phyloP scores from a whole-genome alignment of 2,329 filamentous ascomycete genomes.

The Dactylellina haptotyla region DNA sequence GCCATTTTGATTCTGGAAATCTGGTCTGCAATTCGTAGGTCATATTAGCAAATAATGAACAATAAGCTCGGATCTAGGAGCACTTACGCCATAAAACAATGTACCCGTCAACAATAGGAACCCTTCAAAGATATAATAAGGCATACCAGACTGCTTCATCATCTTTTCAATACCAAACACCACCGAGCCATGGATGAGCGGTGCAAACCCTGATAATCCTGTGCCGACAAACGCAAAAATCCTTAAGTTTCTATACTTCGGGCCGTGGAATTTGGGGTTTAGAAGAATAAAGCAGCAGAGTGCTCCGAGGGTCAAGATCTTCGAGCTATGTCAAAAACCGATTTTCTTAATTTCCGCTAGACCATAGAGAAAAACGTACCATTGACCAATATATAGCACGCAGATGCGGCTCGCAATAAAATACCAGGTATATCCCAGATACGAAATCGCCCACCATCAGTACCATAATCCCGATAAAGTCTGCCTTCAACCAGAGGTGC shows the following conservation, averaged over 20 bases:
- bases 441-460: constrained; percentile 62
- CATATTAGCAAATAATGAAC: constrained; percentile 5
- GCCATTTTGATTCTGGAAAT: constrained; percentile 63
- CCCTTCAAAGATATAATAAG: constrained; percentile 63
- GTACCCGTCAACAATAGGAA: constrained; percentile 61
- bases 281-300: constrained; percentile 61
- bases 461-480: constrained; percentile 62
- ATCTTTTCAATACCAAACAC: constrained; percentile 61
- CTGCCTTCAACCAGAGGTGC: constrained; percentile 61
- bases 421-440: constrained; percentile 60
- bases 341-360: neutral
- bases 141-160: constrained; percentile 62
- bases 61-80: neutral
- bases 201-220: constrained; percentile 62
- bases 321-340: constrained; percentile 17
- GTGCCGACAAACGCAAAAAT: constrained; percentile 61
- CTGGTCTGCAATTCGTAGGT: constrained; percentile 59
- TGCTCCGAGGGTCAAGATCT: constrained; percentile 61
- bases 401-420: constrained; percentile 61
- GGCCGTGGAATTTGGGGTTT: constrained; percentile 60
- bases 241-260: constrained; percentile 61
- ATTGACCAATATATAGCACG: constrained; percentile 61
- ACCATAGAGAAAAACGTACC: constrained; percentile 56
- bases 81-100: constrained; percentile 62
- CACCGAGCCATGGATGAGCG: constrained; percentile 61